Evolutionary conservation across 139 green algal genomes (phyloP).

Genomic region (Tetradesmus lagerheimii): DNA sequence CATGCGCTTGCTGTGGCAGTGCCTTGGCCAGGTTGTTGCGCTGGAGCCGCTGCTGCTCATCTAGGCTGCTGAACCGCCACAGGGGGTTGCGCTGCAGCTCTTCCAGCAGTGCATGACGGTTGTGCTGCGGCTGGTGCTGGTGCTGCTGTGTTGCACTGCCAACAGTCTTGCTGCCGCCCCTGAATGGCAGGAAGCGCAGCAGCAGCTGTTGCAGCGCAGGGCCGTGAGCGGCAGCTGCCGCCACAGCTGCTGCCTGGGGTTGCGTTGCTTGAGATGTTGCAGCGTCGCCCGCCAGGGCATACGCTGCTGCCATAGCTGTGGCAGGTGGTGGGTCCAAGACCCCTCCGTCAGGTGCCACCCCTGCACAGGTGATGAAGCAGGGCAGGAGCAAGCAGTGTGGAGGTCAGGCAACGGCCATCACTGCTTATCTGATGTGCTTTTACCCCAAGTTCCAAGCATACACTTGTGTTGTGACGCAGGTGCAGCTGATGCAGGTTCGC

Average conservation of each 20-base stretch:
- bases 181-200: constrained; percentile 32
- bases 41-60: not conserved
- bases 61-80: constrained; percentile 24
- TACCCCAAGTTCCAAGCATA: no score
- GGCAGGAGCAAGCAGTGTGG: not conserved
- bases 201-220: constrained; percentile 11
- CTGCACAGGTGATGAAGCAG: not conserved
- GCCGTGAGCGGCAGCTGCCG: not conserved
- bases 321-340: no score
- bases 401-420: not conserved
- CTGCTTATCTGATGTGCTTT: not conserved
- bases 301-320: not conserved
- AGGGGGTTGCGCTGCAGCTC: constrained; percentile 37
- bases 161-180: not conserved
- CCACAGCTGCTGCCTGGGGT: not conserved
- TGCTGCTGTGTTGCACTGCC: not conserved
- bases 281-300: not conserved
- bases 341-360: no score
- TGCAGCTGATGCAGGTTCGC: constrained; percentile 2
- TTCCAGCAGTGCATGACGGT: not conserved
- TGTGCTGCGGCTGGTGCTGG: not conserved
- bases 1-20: not conserved
- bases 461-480: not conserved
- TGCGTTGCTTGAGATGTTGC: not conserved
- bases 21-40: not conserved